Evolutionary conservation across 345 rosid genomes (phyloP), one percentile per base, ranked within the genome.

Genomic region (Geranium rotundifolium): DNA sequence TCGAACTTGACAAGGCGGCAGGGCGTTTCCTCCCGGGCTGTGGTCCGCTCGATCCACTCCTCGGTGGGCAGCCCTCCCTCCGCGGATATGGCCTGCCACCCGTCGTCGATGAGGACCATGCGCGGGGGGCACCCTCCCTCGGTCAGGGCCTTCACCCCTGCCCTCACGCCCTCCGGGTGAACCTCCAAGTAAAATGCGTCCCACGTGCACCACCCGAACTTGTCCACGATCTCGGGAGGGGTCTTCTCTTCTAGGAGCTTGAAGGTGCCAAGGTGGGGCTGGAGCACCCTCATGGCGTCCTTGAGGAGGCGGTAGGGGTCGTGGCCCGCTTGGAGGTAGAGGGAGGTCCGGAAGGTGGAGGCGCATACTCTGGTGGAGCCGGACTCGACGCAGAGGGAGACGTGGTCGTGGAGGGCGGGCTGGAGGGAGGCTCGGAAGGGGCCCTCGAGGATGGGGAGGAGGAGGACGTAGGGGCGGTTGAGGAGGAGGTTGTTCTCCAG

Each of bases 1-100:
- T 88, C 50, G 68, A 86, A 93, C 19, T 84, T 93, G 57, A 90
- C 10, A 0, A 93, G 75, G 77, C 97, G 74, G 76, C 99, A 90
- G 1, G 99, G 96, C 97, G 88, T 93, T 72, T 93, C 96, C 73
- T 93, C 99, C 0, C 97, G 96, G 1, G 97, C 99, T 17, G 77
- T 82, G 2, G 96, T 62, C 2, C 68, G 74, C 62, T 70, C 82
- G 76, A 93, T 76, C 37, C 99, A 96, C 67, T 93, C 96, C 62
- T 80, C 81, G 7, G 71, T 75, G 72, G 83, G 4, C 83, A 87
- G 52, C 90, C 96, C 59, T 71, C 69, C 99, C 46, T 81, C 96
- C 20, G 83, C 63, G 30, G 14, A 46, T 46, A 78, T 76, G 1
- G 85, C 73, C 39, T 76, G 80, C 85, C 85, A 81, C 6, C 85